These are phyloP conservation scores for Ceratocystis diversiconidia DNA, from an alignment of 2,329 filamentous ascomycete genomes.

Conservation along the genomic window DNA sequence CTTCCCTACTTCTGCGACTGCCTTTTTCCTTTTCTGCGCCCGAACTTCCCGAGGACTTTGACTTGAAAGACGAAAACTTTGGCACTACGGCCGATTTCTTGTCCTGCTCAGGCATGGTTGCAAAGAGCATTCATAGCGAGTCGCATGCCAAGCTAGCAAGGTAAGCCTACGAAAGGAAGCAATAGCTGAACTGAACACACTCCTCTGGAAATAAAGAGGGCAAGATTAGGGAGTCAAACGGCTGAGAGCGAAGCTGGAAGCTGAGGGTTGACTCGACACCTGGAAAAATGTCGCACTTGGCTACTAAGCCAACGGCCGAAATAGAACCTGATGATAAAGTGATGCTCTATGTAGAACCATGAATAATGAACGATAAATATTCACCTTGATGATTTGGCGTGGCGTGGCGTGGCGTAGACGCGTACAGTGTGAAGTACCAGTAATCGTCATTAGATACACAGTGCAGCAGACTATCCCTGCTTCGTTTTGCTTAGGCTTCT, in stretches of 20 bases:
- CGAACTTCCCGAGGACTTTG: constrained; percentile 6
- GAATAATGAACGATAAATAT: too few relatives aligned
- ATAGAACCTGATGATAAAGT: too few relatives aligned
- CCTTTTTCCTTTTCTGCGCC: neutral
- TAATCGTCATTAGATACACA: too few relatives aligned
- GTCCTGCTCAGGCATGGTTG: constrained; percentile 23
- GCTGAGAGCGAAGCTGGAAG: neutral
- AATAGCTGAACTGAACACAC: neutral
- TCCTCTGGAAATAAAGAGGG: neutral
- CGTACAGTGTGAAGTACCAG: too few relatives aligned
- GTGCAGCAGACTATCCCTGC: too few relatives aligned
- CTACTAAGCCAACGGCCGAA: too few relatives aligned
- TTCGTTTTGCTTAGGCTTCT: too few relatives aligned
- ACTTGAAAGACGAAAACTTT: constrained; percentile 61
- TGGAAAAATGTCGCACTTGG: too few relatives aligned
- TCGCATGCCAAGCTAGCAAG: neutral
- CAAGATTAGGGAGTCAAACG: neutral
- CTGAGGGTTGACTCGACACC: too few relatives aligned
- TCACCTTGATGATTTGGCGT: too few relatives aligned
- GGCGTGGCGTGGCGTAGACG: too few relatives aligned
- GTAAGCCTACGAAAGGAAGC: neutral
- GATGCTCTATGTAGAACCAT: too few relatives aligned
- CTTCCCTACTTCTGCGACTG: neutral
- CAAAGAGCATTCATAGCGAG: neutral
- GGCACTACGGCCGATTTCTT: constrained; percentile 34